These are phyloP conservation scores for Hypoxylon cercidicola DNA, from an alignment of 495 filamentous ascomycete genomes.

Conservation along the genomic window DNA sequence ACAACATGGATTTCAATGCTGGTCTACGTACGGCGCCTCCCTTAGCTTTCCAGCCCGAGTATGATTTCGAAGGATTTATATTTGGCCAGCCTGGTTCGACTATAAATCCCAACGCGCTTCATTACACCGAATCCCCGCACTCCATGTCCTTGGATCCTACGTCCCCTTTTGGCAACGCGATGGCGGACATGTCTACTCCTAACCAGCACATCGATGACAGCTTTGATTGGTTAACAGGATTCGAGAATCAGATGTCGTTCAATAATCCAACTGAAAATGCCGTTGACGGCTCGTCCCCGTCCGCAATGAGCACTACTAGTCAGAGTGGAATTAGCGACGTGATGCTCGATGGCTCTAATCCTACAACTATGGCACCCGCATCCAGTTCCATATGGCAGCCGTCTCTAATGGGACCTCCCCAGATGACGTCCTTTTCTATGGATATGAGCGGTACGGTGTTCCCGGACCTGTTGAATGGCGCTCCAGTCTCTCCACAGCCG, in stretches of 20 bases:
- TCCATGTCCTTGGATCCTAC: constrained; percentile 75
- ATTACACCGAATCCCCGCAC: constrained; percentile 86
- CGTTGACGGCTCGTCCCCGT: constrained; percentile 93
- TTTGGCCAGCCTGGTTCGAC: constrained; percentile 74
- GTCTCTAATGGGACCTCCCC: constrained; percentile 68
- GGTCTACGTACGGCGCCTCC: constrained; percentile 84
- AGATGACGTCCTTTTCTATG: constrained; percentile 70
- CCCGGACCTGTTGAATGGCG: constrained; percentile 67
- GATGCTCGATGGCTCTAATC: constrained; percentile 86
- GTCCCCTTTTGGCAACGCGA: constrained; percentile 76
- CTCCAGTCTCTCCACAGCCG: constrained; percentile 70
- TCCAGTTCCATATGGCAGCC: constrained; percentile 73
- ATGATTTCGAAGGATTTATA: constrained; percentile 79
- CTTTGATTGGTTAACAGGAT: constrained; percentile 88
- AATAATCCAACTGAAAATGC: constrained; percentile 76
- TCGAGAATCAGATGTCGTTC: constrained; percentile 80
- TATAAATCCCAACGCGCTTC: constrained; percentile 95
- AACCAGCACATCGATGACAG: constrained; percentile 76
- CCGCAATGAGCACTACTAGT: constrained; percentile 90
- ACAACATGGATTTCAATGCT: constrained; percentile 65
- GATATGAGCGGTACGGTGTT: constrained; percentile 66
- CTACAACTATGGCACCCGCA: constrained; percentile 53
- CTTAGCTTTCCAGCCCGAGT: constrained; percentile 73
- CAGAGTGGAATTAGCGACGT: constrained; percentile 92
- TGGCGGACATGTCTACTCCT: constrained; percentile 64